These are phyloP conservation scores for Straminergon stramineum DNA, from an alignment of 225 moss, liverwort and hornwort genomes.

Conservation along the genomic window DNA sequence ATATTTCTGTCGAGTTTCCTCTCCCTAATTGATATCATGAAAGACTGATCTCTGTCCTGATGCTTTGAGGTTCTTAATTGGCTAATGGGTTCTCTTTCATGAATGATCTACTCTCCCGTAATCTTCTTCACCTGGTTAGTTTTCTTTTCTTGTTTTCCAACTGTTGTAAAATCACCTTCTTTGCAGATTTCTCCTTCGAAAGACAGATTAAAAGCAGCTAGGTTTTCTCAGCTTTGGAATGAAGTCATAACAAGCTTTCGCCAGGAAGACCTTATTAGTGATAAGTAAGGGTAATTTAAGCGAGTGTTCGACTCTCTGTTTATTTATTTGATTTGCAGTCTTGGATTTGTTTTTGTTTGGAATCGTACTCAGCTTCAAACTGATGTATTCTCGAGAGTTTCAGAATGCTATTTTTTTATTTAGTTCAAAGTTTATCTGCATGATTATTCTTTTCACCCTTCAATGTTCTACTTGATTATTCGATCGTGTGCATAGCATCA, in stretches of 20 bases:
- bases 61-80: background rate
- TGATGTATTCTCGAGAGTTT: background rate
- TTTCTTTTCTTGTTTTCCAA: background rate
- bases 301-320: background rate
- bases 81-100: background rate
- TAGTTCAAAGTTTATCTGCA: background rate
- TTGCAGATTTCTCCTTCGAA: constrained; percentile 60
- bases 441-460: background rate
- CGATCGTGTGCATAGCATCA: background rate
- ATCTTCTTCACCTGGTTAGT: background rate
- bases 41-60: background rate
- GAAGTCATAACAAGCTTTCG: constrained; percentile 93
- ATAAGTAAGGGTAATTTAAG: constrained; percentile 43
- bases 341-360: background rate
- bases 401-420: background rate
- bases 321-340: background rate
- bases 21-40: background rate
- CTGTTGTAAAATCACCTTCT: background rate
- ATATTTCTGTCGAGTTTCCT: background rate
- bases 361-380: background rate
- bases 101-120: background rate
- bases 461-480: background rate
- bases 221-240: constrained; percentile 96
- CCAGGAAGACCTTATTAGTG: constrained; percentile 87
- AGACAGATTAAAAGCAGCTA: constrained; percentile 60